Base-by-base conservation (phyloP, 805 yeast species). In the Lachancea mirantina region DNA sequence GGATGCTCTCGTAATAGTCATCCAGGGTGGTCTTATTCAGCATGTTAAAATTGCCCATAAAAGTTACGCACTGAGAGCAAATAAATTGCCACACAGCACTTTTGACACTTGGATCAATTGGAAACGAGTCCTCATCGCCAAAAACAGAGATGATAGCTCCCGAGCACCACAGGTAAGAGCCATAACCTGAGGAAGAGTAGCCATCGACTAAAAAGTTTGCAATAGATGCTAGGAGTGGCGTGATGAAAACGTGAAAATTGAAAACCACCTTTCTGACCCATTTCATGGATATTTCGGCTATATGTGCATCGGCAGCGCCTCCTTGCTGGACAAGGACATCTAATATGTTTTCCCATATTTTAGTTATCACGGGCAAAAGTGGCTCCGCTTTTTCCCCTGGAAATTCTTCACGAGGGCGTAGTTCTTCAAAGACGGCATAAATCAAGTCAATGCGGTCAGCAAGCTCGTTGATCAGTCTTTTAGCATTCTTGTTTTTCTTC, bases 161-260 rank as follows among this genome's bases (percentile, higher is more conserved):
- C 2, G 94, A 78, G 9, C 84, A 89, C 92, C 94, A 88, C 35
- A 88, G 61, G 51, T 80, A 87, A 53, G 95, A 84, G 4, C 96
- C 96, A 48, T 63, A 73, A 21, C 76, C 72, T 14, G 80, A 79
- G 17, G 61, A 60, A 27, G 75, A 68, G 60, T 85, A 88, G 1
- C 94, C 92, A 23, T 68, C 67, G 14, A 74, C 78, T 35, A 87
- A 66, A 30, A 78, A 59, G 34, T 70, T 76, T 1, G 85, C 84
- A 23, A 85, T 70, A 9, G 72, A 66, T 3, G 76, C 71, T 13
- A 88, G 61, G 15, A 82, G 64, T 3, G 82, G 78, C 27, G 55
- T 54, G 30, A 56, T 49, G 28, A 55, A 56, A 11, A 55, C 35
- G 30, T 56, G 61, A 28, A 49, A 56, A 26, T 43, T 72, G 50